These are phyloP conservation scores for Geranomyces michiganensis DNA, from an alignment of 192 early-diverging fungal genomes.

Conservation along the genomic window DNA sequence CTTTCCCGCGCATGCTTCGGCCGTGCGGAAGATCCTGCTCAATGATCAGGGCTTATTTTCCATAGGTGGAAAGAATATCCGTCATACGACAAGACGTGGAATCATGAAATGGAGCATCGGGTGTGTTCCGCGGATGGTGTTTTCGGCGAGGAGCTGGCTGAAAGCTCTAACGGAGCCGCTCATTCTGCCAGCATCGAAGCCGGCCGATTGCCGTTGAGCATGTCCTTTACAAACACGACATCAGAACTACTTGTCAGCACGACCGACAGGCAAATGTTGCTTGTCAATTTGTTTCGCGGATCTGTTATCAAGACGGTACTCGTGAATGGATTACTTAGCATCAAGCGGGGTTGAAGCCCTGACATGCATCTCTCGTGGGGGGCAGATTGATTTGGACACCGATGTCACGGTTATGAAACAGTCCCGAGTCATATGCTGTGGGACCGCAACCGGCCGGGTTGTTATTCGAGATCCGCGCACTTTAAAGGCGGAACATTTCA, in stretches of 20 bases:
- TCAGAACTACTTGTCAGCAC: conserved; percentile 45
- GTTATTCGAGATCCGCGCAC: conserved; percentile 69
- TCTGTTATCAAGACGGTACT: conserved; percentile 36
- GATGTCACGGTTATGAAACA: conserved; percentile 59
- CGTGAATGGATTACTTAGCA: conserved; percentile 56
- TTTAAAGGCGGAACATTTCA: conserved; percentile 60
- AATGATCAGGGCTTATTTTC: conserved; percentile 52
- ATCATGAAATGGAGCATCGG: conserved; percentile 46
- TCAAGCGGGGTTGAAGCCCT: conserved; percentile 51
- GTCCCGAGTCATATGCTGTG: conserved; percentile 65
- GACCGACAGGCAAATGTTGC: background rate
- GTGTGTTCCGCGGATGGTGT: conserved; percentile 14
- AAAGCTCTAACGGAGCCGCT: background rate
- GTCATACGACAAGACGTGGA: conserved; percentile 39
- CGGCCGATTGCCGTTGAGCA: conserved; percentile 24
- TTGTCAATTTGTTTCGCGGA: conserved; percentile 42
- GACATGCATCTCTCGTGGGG: conserved; percentile 40
- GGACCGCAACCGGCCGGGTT: conserved; percentile 65
- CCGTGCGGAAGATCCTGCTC: conserved; percentile 68
- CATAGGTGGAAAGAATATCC: conserved; percentile 34
- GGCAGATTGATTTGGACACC: conserved; percentile 33
- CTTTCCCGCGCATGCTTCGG: conserved; percentile 65
- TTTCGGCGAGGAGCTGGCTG: background rate
- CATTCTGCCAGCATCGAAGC: conserved; percentile 20
- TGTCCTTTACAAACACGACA: conserved; percentile 34